phyloP scores from a whole-genome alignment of 2,329 filamentous ascomycete genomes.

The Arthrobotrys entomopaga region DNA sequence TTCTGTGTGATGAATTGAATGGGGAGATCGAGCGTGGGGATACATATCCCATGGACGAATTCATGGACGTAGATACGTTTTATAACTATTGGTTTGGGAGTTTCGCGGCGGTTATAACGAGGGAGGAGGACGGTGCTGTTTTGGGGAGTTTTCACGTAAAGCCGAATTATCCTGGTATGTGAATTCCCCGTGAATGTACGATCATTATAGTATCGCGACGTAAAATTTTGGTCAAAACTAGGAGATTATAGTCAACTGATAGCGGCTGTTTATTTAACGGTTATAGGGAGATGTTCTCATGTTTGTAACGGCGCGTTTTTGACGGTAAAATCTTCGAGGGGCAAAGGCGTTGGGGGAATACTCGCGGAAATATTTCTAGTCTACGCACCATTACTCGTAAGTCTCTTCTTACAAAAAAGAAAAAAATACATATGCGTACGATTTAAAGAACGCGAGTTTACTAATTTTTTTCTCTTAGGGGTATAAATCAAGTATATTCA shows the following conservation, averaged over 20 bases:
- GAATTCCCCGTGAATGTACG: too few relatives aligned
- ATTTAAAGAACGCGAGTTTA: too few relatives aligned
- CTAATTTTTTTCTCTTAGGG: constrained; percentile 64
- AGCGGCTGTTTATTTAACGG: neutral
- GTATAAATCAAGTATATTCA: constrained; percentile 79
- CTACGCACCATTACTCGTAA: constrained; percentile 74
- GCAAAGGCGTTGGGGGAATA: constrained; percentile 77
- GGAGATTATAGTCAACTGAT: neutral
- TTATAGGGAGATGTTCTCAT: constrained; percentile 71
- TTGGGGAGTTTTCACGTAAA: constrained; percentile 61
- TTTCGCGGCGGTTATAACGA: constrained; percentile 76
- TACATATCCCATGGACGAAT: constrained; percentile 76
- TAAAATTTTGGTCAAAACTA: neutral
- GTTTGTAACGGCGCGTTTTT: constrained; percentile 83
- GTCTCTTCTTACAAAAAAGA: constrained; percentile 54
- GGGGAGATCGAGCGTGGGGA: constrained; percentile 76
- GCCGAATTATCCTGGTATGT: constrained; percentile 52
- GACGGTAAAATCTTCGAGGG: constrained; percentile 77
- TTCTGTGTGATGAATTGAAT: constrained; percentile 73
- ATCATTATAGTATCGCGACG: neutral
- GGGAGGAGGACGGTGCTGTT: constrained; percentile 71
- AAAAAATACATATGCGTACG: neutral
- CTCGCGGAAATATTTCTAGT: constrained; percentile 82
- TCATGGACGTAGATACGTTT: constrained; percentile 71
- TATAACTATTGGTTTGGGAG: constrained; percentile 78